These are phyloP conservation scores for Trichodelitschia bisporula DNA, from an alignment of 495 filamentous ascomycete genomes.

Conservation along the genomic window DNA sequence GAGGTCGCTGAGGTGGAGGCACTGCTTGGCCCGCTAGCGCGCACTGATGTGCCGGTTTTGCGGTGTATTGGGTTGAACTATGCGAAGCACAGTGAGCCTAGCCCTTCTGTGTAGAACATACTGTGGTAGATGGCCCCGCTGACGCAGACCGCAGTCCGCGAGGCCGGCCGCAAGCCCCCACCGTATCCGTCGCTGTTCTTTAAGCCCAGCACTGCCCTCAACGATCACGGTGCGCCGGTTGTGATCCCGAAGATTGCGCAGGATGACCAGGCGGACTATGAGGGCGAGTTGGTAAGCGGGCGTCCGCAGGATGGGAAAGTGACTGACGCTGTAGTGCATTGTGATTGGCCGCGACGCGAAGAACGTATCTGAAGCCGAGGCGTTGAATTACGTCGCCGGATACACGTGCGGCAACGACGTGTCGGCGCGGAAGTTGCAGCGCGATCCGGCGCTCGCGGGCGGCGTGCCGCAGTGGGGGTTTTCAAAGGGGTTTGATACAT, in stretches of 20 bases:
- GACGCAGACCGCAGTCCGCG: not conserved
- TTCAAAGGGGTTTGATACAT: slow-evolving; percentile 23
- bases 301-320: slow-evolving; percentile 12
- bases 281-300: slow-evolving; percentile 12
- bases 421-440: slow-evolving; percentile 19
- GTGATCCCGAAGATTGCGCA: slow-evolving; percentile 11
- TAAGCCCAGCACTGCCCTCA: slow-evolving; percentile 18
- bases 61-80: slow-evolving; percentile 23
- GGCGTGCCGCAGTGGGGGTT: slow-evolving; percentile 17
- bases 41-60: slow-evolving; percentile 6
- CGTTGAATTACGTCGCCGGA: slow-evolving; percentile 18
- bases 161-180: slow-evolving; percentile 7
- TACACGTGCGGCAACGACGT: slow-evolving; percentile 25
- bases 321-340: slow-evolving; percentile 16
- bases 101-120: not conserved
- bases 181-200: slow-evolving; percentile 18
- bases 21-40: slow-evolving; percentile 7
- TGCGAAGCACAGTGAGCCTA: slow-evolving; percentile 10
- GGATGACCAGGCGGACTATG: slow-evolving; percentile 17
- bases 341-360: slow-evolving; percentile 17
- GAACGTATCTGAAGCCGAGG: slow-evolving; percentile 14
- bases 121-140: not conserved
- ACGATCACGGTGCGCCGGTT: slow-evolving; percentile 7
- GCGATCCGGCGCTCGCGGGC: slow-evolving; percentile 14
- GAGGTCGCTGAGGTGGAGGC: not conserved